phyloP scores from a whole-genome alignment of 768 basidiomycete species.

The Thelephora aurantiotincta region DNA sequence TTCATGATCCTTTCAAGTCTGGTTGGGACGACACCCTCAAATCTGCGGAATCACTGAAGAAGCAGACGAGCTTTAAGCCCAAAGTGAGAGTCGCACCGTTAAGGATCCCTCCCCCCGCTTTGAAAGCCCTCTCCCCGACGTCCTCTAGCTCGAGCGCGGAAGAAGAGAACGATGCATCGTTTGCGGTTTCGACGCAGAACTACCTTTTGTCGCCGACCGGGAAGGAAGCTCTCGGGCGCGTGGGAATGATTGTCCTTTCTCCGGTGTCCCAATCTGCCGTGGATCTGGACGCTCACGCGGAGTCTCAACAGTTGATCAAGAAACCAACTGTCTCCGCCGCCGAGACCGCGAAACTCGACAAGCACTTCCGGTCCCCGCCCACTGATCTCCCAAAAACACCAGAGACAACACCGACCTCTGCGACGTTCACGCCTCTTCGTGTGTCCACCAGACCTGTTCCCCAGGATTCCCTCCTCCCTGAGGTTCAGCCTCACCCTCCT shows the following conservation, averaged over 20 bases:
- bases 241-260: slow-evolving; percentile 3
- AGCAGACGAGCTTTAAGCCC: background rate
- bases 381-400: background rate
- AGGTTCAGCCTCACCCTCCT: too few relatives aligned
- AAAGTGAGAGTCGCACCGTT: too few relatives aligned
- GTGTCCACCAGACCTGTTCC: too few relatives aligned
- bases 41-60: background rate
- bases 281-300: too few relatives aligned
- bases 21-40: slow-evolving; percentile 10
- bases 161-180: slow-evolving; percentile 11
- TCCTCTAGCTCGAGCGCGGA: slow-evolving; percentile 5
- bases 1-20: slow-evolving; percentile 8
- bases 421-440: background rate
- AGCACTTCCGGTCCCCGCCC: background rate
- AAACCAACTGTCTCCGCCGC: slow-evolving; percentile 1
- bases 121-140: background rate
- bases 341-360: background rate
- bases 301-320: too few relatives aligned
- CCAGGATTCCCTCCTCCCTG: too few relatives aligned
- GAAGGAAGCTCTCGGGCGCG: slow-evolving; percentile 8
- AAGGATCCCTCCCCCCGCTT: too few relatives aligned
- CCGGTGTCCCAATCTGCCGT: background rate
- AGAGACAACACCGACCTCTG: background rate
- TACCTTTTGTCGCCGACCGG: slow-evolving; percentile 16
- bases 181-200: slow-evolving; percentile 11